Evolutionary conservation across 1,139 yeast genomes (phyloP), one percentile per base, ranked within the genome.

Genomic region (Debaryomycetaceae sp.): DNA sequence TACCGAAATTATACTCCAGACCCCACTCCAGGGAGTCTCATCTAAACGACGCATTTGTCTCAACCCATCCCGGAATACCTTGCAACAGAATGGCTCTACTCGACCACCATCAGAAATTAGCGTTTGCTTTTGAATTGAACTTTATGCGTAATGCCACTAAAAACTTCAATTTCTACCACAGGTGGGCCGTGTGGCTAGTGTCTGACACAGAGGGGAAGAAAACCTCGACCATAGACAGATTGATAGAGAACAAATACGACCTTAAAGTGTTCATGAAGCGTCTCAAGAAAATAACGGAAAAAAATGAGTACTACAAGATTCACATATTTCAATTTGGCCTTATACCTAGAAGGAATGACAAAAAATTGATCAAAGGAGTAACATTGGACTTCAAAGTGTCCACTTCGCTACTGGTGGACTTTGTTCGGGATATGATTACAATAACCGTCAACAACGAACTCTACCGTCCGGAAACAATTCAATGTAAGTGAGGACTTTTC

Each of bases 101-200:
- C 3, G 46, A 51, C 27, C 42, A 46, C 7, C 44, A 47, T 31
- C 60, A 62, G 40, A 45, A 39, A 8, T 39, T 42, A 2, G 53
- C 55, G 1, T 41, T 54, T 24, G 24, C 44, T 11, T 43, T 44
- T 17, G 53, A 53, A 38, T 44, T 52, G 23, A 39, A 42, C 17
- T 36, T 40, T n/a, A 44, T 57, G 11, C 54, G 50, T 42, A 41
- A 41, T 8, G 40, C 38, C 1, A 37, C 44, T 11, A 42, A 43
- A 11, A 57, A 57, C 34, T 55, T 50, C 34, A 55, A 54, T 5
- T 53, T 55, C 11, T 59, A 58, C 38, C 56, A 47, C 41, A 51
- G 52, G 17, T 62, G 66, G 66, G 45, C 44, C 3, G 42, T 57
- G 4, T 59, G 58, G 58, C 9, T 40, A 6, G 43, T 45, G 6